Evolutionary conservation across 2,329 filamentous ascomycete species (phyloP).

Genomic region (Triangularia verruculosa): DNA sequence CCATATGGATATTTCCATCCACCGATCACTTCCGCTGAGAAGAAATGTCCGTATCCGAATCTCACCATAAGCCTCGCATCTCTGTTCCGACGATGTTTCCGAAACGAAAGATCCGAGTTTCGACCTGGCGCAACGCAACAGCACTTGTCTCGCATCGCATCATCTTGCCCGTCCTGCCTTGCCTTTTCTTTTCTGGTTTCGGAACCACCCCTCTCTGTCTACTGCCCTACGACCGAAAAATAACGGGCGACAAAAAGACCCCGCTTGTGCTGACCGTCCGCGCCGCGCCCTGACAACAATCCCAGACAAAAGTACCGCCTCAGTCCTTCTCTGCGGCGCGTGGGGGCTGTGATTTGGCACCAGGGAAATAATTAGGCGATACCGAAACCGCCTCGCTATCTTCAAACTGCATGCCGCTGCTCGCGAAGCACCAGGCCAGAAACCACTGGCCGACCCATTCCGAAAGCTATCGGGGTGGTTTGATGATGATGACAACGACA

Average conservation of each 20-base stretch:
- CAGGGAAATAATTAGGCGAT: background rate
- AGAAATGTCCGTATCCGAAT: background rate
- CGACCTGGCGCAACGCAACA: background rate
- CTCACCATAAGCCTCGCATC: too few species aligned
- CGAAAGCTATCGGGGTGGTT: background rate
- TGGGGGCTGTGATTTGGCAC: background rate
- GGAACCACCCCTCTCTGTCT: background rate
- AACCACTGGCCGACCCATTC: too few species aligned
- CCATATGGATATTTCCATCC: background rate
- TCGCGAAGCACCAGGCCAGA: too few species aligned
- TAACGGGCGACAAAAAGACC: too few species aligned
- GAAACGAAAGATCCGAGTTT: background rate
- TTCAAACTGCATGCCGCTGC: background rate
- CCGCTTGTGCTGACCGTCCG: too few species aligned
- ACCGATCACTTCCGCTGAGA: background rate
- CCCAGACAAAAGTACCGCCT: background rate
- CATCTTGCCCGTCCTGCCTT: background rate
- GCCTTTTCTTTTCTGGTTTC: background rate
- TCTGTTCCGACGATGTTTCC: background rate
- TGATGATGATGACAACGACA: background rate
- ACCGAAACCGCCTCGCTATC: background rate
- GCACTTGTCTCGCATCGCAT: background rate
- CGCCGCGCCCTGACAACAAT: background rate
- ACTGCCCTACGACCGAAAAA: background rate
- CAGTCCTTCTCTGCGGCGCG: background rate